Evolutionary conservation across 495 filamentous ascomycete species (phyloP).

Genomic region (Viridothelium virens): DNA sequence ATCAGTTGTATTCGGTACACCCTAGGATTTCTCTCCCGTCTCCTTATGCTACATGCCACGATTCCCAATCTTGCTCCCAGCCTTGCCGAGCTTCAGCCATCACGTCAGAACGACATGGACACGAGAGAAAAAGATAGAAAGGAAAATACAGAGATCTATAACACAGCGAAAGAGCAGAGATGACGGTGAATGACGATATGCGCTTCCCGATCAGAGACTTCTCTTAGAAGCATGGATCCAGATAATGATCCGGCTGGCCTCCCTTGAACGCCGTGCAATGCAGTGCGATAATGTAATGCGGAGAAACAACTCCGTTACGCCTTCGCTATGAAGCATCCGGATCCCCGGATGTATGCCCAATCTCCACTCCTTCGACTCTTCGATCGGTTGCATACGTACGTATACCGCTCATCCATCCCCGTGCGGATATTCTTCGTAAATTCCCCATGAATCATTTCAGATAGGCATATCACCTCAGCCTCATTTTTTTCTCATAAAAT

Average conservation of each 20-base stretch:
- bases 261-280: background rate
- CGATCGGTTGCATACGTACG: background rate
- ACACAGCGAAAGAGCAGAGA: background rate
- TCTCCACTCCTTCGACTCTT: background rate
- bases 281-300: background rate
- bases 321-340: background rate
- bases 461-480: too few relatives aligned
- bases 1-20: background rate
- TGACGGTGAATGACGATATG: background rate
- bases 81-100: background rate
- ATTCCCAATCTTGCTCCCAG: background rate
- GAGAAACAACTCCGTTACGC: background rate
- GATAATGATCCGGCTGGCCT: background rate
- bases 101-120: background rate
- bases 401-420: background rate
- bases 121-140: background rate
- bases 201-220: background rate
- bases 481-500: too few relatives aligned
- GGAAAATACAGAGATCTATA: background rate
- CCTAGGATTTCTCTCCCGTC: background rate
- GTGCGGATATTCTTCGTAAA: too few relatives aligned
- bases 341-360: background rate
- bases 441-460: too few relatives aligned
- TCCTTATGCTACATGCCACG: too few relatives aligned
- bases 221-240: background rate